Conservation (phyloP, 148 eudicot species). For the Dysphania ambrosioides region DNA sequence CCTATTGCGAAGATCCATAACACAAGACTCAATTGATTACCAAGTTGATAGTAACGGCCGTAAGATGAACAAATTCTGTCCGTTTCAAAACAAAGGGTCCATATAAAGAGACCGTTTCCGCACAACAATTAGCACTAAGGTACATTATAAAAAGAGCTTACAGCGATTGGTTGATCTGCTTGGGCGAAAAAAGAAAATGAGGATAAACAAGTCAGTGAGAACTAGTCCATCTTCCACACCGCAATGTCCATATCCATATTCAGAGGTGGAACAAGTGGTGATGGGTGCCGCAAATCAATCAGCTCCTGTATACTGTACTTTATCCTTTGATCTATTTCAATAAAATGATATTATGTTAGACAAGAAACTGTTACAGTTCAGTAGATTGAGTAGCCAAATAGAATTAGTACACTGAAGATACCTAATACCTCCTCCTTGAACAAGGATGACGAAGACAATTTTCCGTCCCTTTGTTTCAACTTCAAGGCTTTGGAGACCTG, state of each 20-base stretch:
- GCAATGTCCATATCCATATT: conserved; percentile 24
- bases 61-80: too few relatives aligned
- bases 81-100: too few relatives aligned
- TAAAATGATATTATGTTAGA: neutral
- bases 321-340: conserved; percentile 72
- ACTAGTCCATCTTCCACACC: neutral
- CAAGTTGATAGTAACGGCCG: too few relatives aligned
- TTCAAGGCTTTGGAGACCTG: conserved; percentile 25
- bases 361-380: neutral
- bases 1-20: too few relatives aligned
- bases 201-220: neutral
- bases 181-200: too few relatives aligned
- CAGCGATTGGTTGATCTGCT: too few relatives aligned
- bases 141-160: too few relatives aligned
- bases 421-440: conserved; percentile 44
- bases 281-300: conserved; percentile 54
- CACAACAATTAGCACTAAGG: too few relatives aligned
- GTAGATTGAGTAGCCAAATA: neutral
- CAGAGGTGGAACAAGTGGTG: conserved; percentile 29
- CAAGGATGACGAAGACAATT: conserved; percentile 30
- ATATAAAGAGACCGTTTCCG: too few relatives aligned
- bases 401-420: conserved; percentile 10
- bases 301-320: conserved; percentile 79
- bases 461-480: conserved; percentile 35
- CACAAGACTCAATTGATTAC: too few relatives aligned